Percentiles rank a stretch among this genome's conserved stretches.
Evolutionary conservation across 106 monocot genomes (phyloP).

Genomic region (Apostasia shenzhenica): DNA sequence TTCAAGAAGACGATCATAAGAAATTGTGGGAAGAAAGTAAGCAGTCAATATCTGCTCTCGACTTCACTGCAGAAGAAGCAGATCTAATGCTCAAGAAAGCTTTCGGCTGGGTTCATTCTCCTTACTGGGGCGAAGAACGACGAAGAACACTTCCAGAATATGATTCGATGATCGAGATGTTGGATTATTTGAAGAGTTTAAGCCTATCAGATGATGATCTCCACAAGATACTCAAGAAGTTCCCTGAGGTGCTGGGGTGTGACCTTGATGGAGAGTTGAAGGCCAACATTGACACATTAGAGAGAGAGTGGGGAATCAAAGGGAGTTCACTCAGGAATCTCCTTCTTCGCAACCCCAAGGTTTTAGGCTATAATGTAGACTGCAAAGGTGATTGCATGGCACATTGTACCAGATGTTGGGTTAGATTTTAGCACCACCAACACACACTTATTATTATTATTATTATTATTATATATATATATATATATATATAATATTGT

Average conservation of each 20-base stretch:
- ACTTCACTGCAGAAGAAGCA: constrained; percentile 49
- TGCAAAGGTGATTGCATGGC: constrained; percentile 93
- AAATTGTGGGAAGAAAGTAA: constrained; percentile 57
- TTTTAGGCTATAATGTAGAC: constrained; percentile 87
- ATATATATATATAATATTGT: no score
- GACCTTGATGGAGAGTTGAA: constrained; percentile 59
- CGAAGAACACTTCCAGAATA: constrained; percentile 36
- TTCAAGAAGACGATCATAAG: constrained; percentile 36
- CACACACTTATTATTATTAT: no score
- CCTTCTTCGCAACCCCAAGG: constrained; percentile 85
- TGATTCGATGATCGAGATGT: constrained; percentile 26
- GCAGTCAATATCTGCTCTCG: constrained; percentile 37
- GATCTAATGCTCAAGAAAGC: constrained; percentile 72
- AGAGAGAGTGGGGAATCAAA: constrained; percentile 82
- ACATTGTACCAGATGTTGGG: constrained; percentile 85
- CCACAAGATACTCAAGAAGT: constrained; percentile 81
- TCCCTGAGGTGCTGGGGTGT: constrained; percentile 91
- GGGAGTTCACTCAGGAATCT: constrained; percentile 72
- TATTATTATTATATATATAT: no score
- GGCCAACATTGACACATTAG: constrained; percentile 45
- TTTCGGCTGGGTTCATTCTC: constrained; percentile 76
- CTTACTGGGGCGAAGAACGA: constrained; percentile 95
- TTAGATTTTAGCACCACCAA: constrained; percentile 40
- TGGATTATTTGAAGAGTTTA: constrained; percentile 52
- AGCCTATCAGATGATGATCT: constrained; percentile 80